Conservation (phyloP, 129 eudicot genomes). For the Dittrichia graveolens region DNA sequence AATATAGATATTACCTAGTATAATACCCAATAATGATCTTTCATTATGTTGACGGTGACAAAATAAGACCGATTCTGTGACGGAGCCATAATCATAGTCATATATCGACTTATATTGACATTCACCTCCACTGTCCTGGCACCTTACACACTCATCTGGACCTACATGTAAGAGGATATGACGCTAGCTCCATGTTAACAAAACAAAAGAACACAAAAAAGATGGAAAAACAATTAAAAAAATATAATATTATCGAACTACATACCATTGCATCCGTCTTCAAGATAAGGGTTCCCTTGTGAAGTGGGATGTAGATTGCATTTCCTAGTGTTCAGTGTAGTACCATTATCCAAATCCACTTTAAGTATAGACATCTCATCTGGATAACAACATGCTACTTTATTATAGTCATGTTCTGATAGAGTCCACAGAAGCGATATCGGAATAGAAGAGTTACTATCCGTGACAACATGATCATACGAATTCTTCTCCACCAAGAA, state of each 20-base stretch:
- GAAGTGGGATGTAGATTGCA: not conserved
- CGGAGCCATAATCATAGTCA: too few relatives aligned
- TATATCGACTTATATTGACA: too few relatives aligned
- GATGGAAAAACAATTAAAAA: too few relatives aligned
- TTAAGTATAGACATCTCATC: not conserved
- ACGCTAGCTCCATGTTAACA: too few relatives aligned
- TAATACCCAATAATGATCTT: too few relatives aligned
- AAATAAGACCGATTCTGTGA: too few relatives aligned
- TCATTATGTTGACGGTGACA: too few relatives aligned
- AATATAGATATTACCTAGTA: too few relatives aligned
- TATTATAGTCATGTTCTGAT: not conserved
- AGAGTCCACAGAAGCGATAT: constrained; percentile 18
- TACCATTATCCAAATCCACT: not conserved
- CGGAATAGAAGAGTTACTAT: not conserved
- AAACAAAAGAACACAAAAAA: too few relatives aligned
- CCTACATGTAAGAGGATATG: too few relatives aligned
- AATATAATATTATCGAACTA: not conserved
- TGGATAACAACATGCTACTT: not conserved
- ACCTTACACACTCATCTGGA: too few relatives aligned
- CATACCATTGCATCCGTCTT: not conserved
- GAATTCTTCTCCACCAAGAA: constrained; percentile 16
- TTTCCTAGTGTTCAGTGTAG: not conserved
- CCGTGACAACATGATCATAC: not conserved
- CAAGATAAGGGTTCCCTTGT: not conserved
- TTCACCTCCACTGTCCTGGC: too few relatives aligned